These are phyloP conservation scores for Scedosporium aurantiacum DNA, from an alignment of 2,329 filamentous ascomycete species.

Conservation along the genomic window DNA sequence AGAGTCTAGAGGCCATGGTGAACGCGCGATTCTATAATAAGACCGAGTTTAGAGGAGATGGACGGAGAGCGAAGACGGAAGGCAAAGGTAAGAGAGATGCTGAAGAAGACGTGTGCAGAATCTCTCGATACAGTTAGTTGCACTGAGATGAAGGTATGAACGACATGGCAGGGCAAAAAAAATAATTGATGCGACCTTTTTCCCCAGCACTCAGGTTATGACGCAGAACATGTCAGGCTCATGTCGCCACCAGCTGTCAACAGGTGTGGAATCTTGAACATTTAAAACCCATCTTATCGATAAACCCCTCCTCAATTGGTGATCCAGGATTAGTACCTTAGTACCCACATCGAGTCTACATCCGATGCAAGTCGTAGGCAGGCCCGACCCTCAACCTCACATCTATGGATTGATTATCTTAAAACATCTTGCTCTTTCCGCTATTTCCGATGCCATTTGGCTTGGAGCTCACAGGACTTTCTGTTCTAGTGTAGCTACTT, in stretches of 20 bases:
- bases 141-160: too few species aligned
- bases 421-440: too few species aligned
- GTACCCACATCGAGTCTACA: neutral
- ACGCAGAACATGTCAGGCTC: too few species aligned
- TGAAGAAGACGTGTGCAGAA: too few species aligned
- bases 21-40: neutral
- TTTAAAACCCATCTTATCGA: neutral
- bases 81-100: neutral
- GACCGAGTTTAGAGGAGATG: neutral
- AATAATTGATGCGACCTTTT: too few species aligned
- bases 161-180: too few species aligned
- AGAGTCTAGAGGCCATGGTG: constrained; percentile 6
- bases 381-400: too few species aligned
- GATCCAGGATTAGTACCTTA: too few species aligned
- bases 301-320: constrained; percentile 2
- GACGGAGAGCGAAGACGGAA: neutral
- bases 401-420: too few species aligned
- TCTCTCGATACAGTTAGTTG: too few species aligned
- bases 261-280: neutral
- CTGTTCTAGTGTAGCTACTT: neutral
- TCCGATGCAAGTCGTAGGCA: neutral
- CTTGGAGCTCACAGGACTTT: neutral
- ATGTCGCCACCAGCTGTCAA: neutral
- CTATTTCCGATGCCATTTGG: too few species aligned
- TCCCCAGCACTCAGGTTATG: too few species aligned